Evolutionary conservation across 2,329 filamentous ascomycete species (phyloP).

Genomic region (Lecanoromycetidae sp.): DNA sequence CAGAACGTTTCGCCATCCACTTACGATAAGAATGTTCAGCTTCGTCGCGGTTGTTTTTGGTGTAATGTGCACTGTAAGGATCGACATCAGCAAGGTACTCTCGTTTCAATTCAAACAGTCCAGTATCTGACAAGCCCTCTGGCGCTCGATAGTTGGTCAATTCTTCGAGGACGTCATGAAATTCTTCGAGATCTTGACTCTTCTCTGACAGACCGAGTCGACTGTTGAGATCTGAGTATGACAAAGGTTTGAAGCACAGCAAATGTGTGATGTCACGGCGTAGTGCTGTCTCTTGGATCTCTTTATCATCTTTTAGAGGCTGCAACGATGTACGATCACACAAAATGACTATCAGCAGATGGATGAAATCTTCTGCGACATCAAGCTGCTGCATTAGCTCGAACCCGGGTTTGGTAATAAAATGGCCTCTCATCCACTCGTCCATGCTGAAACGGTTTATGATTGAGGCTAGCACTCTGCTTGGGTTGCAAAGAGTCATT

Average conservation of each 20-base stretch:
- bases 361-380: slow-evolving; percentile 89
- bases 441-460: slow-evolving; percentile 84
- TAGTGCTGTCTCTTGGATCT: slow-evolving; percentile 58
- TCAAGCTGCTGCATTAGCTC: slow-evolving; percentile 85
- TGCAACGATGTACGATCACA: slow-evolving; percentile 77
- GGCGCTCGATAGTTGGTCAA: slow-evolving; percentile 84
- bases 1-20: slow-evolving; percentile 76
- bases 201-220: slow-evolving; percentile 65
- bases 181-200: slow-evolving; percentile 77
- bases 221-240: slow-evolving; percentile 79
- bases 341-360: slow-evolving; percentile 79
- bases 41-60: slow-evolving; percentile 92
- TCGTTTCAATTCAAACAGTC: slow-evolving; percentile 83
- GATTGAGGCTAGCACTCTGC: slow-evolving; percentile 73
- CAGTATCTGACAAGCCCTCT: slow-evolving; percentile 82
- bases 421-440: slow-evolving; percentile 75
- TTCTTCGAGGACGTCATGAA: slow-evolving; percentile 69
- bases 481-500: slow-evolving; percentile 72
- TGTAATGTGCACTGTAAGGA: slow-evolving; percentile 92
- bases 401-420: slow-evolving; percentile 59
- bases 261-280: slow-evolving; percentile 86
- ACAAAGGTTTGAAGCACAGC: slow-evolving; percentile 89
- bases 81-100: slow-evolving; percentile 81
- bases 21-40: slow-evolving; percentile 80
- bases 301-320: slow-evolving; percentile 51